Conservation (phyloP, 768 basidiomycete species). For the Auricularia heimuer region DNA sequence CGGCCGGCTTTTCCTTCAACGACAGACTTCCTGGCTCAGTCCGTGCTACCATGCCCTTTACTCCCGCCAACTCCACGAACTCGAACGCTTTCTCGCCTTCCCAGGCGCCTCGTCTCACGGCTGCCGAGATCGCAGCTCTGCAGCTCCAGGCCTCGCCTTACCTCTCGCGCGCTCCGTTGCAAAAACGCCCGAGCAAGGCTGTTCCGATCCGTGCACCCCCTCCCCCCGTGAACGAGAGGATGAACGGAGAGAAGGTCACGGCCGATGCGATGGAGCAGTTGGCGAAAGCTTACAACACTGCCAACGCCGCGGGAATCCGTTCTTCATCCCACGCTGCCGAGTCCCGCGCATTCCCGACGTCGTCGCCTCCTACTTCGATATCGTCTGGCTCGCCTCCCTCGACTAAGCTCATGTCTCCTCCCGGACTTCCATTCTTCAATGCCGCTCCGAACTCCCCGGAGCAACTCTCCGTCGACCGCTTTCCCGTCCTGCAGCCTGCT, state of each 20-base stretch:
- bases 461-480: neutral
- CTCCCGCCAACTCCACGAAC: neutral
- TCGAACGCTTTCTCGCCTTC: neutral
- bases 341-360: too few relatives aligned
- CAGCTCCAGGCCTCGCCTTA: neutral
- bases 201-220: neutral
- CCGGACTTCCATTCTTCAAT: neutral
- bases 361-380: too few relatives aligned
- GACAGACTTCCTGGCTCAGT: neutral
- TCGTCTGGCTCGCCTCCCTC: neutral
- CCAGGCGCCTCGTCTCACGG: neutral
- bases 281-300: too few relatives aligned
- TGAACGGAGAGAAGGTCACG: neutral
- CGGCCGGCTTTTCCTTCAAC: too few relatives aligned
- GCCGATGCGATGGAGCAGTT: neutral
- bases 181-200: neutral
- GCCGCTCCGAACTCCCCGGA: neutral
- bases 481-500: neutral
- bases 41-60: neutral
- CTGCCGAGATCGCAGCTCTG: neutral
- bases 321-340: too few relatives aligned
- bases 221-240: too few relatives aligned
- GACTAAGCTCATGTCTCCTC: too few relatives aligned
- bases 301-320: too few relatives aligned
- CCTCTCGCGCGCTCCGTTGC: neutral